These are phyloP conservation scores for Hyaloscypha bicolor DNA, from an alignment of 495 filamentous ascomycete genomes.

Conservation along the genomic window DNA sequence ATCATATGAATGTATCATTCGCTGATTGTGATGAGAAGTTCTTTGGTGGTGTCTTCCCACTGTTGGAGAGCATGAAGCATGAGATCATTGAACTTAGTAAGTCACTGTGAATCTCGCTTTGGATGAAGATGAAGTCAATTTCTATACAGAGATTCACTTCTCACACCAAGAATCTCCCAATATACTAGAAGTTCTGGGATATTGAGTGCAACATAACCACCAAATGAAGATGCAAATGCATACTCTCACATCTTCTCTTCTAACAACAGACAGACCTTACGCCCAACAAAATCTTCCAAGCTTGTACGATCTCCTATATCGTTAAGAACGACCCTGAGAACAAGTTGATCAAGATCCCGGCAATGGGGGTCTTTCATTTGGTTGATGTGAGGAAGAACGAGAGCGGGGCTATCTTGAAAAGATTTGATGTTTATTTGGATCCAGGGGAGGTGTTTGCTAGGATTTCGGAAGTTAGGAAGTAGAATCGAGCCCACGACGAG, in stretches of 20 bases:
- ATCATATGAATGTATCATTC: too few species aligned
- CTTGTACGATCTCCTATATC: conserved; percentile 32
- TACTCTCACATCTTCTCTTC: neutral
- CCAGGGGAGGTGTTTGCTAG: conserved; percentile 2
- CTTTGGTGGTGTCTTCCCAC: conserved; percentile 24
- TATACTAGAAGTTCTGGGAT: too few species aligned
- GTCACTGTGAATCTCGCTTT: neutral
- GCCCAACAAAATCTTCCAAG: conserved; percentile 32
- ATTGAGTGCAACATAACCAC: too few species aligned
- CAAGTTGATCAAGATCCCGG: conserved; percentile 31
- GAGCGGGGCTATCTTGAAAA: conserved; percentile 1
- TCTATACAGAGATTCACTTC: neutral
- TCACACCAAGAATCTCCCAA: too few species aligned
- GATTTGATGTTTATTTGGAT: conserved; percentile 13
- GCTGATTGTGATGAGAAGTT: conserved; percentile 12
- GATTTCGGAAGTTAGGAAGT: conserved; percentile 50
- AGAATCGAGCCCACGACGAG: conserved; percentile 85
- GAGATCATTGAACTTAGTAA: conserved; percentile 30
- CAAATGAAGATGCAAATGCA: too few species aligned
- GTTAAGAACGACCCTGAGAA: conserved; percentile 34
- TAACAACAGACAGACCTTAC: conserved; percentile 21
- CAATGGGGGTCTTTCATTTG: conserved; percentile 28
- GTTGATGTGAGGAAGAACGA: conserved; percentile 19
- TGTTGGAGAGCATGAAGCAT: conserved; percentile 33
- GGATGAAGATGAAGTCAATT: too few species aligned